Base-by-base conservation (phyloP, 2,329 filamentous ascomycete genomes). In the Whalleya microplaca region DNA sequence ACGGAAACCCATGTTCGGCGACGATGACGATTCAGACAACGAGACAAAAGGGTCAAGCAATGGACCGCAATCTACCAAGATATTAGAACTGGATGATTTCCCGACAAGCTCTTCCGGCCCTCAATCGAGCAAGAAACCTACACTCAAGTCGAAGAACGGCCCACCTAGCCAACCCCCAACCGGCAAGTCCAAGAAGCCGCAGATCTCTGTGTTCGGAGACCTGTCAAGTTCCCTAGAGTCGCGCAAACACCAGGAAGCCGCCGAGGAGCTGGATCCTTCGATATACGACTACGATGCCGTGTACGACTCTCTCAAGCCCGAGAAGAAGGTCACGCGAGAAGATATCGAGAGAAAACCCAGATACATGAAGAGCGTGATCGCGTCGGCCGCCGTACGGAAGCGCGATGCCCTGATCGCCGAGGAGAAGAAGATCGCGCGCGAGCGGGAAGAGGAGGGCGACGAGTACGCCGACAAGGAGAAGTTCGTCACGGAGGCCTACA, bases 221-320 rank as follows among this genome's bases (percentile, higher is more conserved):
- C 80, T 91, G 1, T 90, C 89, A 2, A 84, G 84, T 65, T 76
- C 84, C 1, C 78, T 88, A 29, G 78, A 84, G 27, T 84, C 88
- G 21, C 83, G 84, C 51, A 85, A 83, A 64, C 81, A 89, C 64
- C 83, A 84, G 40, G 79, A 86, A 61, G 84, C 84, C 16, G 90
- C 89, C 2, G 79, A 86, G 59, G 80, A 84, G 56, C 70, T 89
- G 8, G 91, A 95, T 66, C 78, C 89, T 1, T 87, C 85, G 47
- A 87, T 95, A 64, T 95, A 93, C 78, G 91, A 95, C 75, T 96
- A 95, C 76, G 91, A 96, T 71, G 83, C 83, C 1, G 89, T 91
- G 20, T 93, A 92, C 75, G 90, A 94, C 65, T 89, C 88, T 1
- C 79, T 94, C 41, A 88, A 91, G 63, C 83, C 85, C 16, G 81